Evolutionary conservation across 176 grass and related monocot genomes (phyloP).

Genomic region (Rhynchospora pubera): DNA sequence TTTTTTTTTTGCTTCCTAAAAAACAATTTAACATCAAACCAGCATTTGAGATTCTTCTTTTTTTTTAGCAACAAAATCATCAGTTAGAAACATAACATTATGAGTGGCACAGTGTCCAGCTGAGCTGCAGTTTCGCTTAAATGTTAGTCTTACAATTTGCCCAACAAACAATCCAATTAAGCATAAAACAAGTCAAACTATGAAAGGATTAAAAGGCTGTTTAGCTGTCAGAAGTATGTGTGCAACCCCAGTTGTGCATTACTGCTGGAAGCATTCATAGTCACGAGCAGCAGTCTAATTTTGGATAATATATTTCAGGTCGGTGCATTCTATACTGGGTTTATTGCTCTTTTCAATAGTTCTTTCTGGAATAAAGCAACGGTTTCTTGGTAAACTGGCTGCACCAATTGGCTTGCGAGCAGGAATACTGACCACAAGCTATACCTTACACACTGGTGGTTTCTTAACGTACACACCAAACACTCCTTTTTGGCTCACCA

Average conservation of each 20-base stretch:
- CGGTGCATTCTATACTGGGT: slow-evolving; percentile 62
- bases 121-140: background rate
- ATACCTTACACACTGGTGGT: slow-evolving; percentile 54
- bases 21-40: background rate
- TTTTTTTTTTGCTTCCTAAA: background rate
- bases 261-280: slow-evolving; percentile 1
- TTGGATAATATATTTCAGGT: slow-evolving; percentile 50
- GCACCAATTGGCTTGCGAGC: slow-evolving; percentile 75
- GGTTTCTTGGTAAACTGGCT: slow-evolving; percentile 51
- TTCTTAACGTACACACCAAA: slow-evolving; percentile 45
- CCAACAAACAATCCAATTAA: background rate
- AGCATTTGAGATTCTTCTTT: background rate
- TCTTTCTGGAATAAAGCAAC: slow-evolving; percentile 86
- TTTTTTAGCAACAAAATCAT: background rate
- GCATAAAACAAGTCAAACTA: background rate
- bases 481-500: slow-evolving; percentile 61
- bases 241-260: background rate
- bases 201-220: background rate
- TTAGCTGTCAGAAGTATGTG: background rate
- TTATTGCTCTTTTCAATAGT: slow-evolving; percentile 75
- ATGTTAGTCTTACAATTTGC: background rate
- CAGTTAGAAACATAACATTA: background rate
- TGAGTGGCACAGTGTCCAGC: background rate
- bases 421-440: slow-evolving; percentile 75
- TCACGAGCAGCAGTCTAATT: background rate